Conservation (phyloP, 495 filamentous ascomycete species). For the Neurospora sp. region DNA sequence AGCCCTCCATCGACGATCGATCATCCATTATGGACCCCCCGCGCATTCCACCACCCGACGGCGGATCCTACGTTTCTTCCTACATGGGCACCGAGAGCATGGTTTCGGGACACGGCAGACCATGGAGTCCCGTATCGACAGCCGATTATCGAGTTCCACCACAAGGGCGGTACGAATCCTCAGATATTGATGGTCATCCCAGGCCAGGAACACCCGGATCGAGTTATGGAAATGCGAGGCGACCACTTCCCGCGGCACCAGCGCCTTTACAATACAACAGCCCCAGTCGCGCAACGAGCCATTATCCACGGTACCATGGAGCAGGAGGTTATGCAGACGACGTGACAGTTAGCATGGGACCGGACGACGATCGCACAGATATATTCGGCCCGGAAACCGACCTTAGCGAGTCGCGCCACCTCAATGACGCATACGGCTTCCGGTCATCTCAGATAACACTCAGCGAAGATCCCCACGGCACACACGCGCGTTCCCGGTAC, state of each 20-base stretch:
- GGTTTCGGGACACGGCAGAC: not conserved
- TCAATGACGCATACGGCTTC: slow-evolving; percentile 53
- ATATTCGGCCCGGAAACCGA: slow-evolving; percentile 60
- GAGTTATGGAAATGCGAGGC: slow-evolving; percentile 71
- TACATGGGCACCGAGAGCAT: slow-evolving; percentile 19
- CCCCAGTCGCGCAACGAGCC: slow-evolving; percentile 11
- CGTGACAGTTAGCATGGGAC: slow-evolving; percentile 47
- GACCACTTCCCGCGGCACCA: slow-evolving; percentile 86
- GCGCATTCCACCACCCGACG: slow-evolving; percentile 32
- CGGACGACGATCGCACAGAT: slow-evolving; percentile 53
- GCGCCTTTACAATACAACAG: slow-evolving; percentile 47
- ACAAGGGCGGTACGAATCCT: slow-evolving; percentile 59
- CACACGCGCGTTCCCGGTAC: not conserved
- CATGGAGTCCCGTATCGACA: not conserved
- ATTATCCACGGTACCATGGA: not conserved
- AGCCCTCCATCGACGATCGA: slow-evolving; percentile 5
- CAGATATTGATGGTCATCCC: slow-evolving; percentile 80
- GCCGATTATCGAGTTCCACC: not conserved
- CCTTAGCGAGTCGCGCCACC: slow-evolving; percentile 28
- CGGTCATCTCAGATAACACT: slow-evolving; percentile 49
- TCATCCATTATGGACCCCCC: slow-evolving; percentile 34
- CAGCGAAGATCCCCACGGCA: slow-evolving; percentile 26
- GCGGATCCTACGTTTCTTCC: slow-evolving; percentile 34
- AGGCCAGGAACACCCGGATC: slow-evolving; percentile 76
- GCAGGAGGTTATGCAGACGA: slow-evolving; percentile 32